Evolutionary conservation across 2,329 filamentous ascomycete genomes (phyloP), one percentile per base, ranked within the genome.

Genomic region (Aspergillus eucalypticola): DNA sequence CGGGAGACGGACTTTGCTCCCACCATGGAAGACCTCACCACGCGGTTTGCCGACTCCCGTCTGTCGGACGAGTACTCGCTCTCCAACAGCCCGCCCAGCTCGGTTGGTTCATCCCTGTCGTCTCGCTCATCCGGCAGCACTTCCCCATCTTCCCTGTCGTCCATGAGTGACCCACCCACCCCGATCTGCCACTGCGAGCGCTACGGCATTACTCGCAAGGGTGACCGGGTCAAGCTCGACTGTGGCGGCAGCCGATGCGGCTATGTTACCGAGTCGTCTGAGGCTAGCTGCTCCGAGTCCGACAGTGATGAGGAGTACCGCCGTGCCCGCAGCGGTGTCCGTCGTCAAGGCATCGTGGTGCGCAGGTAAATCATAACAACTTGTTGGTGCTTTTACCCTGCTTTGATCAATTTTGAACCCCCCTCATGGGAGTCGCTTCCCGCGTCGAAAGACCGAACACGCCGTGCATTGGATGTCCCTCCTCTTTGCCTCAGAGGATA

Each of bases 211-310:
- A 97, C 93, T 66, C 90, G 92, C 80, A 88, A 89, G 77, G 92
- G 93, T 74, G 90, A 96, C 78, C 89, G 93, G 72, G 90, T 98
- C 85, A 95, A 94, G 86, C 88, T 97, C 77, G 93, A 97, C 86
- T 98, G 94, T 74, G 92, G 92, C 69, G 94, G 94, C 69, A 83
- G 88, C 63, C 89, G 91, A 75, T 97, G 94, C 80, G 91, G 91
- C 72, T 95, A 90, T 80, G 86, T 85, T 49, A 69, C 69, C 66
- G 88, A 91, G 71, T 75, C 73, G 4, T 87, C 90, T 62, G 85
- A 83, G 64, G 85, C 86, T 58, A 91, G 88, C 83, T 92, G 88
- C 67, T 89, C 84, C 69, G 88, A 88, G 54, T 73, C 72, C 2
- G 75, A 76, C 29, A 73, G 71, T 44, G 76, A 78, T 60, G 71